phyloP scores from a whole-genome alignment of 768 basidiomycete genomes.

The Tulasnella sp. region DNA sequence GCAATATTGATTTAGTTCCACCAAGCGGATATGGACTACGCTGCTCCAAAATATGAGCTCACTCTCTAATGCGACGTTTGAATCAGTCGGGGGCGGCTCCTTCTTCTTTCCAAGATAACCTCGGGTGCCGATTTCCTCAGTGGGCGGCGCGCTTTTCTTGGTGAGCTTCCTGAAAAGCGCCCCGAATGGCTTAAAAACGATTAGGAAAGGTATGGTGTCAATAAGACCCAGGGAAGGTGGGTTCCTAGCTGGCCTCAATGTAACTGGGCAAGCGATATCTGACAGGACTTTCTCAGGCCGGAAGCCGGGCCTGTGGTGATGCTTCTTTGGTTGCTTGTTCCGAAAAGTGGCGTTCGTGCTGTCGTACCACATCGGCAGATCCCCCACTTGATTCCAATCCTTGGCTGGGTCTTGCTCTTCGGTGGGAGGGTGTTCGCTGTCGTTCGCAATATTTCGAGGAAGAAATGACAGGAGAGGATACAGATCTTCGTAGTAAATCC shows the following conservation, averaged over 20 bases:
- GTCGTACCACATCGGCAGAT: conserved; percentile 46
- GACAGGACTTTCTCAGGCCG: conserved; percentile 18
- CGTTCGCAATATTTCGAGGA: conserved; percentile 48
- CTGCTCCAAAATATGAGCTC: conserved; percentile 23
- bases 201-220: conserved; percentile 44
- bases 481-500: conserved; percentile 64
- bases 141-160: background rate
- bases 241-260: conserved; percentile 45
- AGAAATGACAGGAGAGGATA: conserved; percentile 60
- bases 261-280: background rate
- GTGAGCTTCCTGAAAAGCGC: conserved; percentile 6
- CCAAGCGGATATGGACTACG: background rate
- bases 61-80: conserved; percentile 28
- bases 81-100: conserved; percentile 23
- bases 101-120: conserved; percentile 28
- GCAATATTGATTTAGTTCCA: conserved; percentile 12
- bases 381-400: background rate
- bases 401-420: conserved; percentile 19
- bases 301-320: conserved; percentile 10
- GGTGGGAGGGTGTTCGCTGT: conserved; percentile 16
- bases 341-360: conserved; percentile 15
- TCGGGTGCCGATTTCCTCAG: conserved; percentile 15
- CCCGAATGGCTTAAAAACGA: conserved; percentile 40
- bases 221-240: conserved; percentile 42
- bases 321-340: conserved; percentile 14